These are phyloP conservation scores for Cercophora scortea DNA, from an alignment of 495 filamentous ascomycete species.

Conservation along the genomic window DNA sequence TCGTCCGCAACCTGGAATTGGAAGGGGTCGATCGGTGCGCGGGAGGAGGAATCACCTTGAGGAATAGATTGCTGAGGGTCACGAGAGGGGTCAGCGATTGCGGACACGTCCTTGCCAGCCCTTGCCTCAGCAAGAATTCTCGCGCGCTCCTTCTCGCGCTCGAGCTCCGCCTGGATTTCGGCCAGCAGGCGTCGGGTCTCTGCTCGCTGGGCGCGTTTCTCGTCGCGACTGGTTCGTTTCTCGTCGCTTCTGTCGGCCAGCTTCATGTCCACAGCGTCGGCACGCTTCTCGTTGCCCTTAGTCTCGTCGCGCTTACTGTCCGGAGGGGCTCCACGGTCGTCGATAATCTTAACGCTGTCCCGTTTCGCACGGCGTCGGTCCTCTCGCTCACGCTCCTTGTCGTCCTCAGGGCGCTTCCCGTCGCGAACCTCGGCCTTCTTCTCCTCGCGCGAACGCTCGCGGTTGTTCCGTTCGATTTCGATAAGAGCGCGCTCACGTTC, in stretches of 20 bases:
- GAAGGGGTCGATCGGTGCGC: slow-evolving; percentile 38
- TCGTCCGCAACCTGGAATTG: slow-evolving; percentile 42
- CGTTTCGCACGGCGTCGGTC: slow-evolving; percentile 13
- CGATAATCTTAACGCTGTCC: slow-evolving; percentile 12
- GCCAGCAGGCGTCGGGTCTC: slow-evolving; percentile 18
- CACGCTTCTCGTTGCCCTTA: slow-evolving; percentile 13
- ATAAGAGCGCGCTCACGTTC: slow-evolving; percentile 12
- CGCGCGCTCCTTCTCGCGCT: slow-evolving; percentile 17
- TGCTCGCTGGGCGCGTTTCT: slow-evolving; percentile 17
- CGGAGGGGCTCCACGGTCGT: slow-evolving; percentile 24
- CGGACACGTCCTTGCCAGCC: not conserved
- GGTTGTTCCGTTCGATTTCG: not conserved
- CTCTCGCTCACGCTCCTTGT: slow-evolving; percentile 15
- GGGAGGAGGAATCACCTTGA: slow-evolving; percentile 8
- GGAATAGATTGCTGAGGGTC: slow-evolving; percentile 8
- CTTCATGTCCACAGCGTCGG: slow-evolving; percentile 5
- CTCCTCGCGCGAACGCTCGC: slow-evolving; percentile 9
- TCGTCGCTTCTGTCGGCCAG: not conserved
- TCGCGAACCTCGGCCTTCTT: not conserved
- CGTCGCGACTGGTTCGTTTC: slow-evolving; percentile 18
- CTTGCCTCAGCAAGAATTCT: slow-evolving; percentile 10
- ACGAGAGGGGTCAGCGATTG: not conserved
- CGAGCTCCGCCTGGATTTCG: slow-evolving; percentile 20
- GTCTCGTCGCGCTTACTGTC: slow-evolving; percentile 5
- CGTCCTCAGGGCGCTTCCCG: not conserved